Conservation (phyloP, 169 alveolate genomes). For the Miamiensis avidus region DNA sequence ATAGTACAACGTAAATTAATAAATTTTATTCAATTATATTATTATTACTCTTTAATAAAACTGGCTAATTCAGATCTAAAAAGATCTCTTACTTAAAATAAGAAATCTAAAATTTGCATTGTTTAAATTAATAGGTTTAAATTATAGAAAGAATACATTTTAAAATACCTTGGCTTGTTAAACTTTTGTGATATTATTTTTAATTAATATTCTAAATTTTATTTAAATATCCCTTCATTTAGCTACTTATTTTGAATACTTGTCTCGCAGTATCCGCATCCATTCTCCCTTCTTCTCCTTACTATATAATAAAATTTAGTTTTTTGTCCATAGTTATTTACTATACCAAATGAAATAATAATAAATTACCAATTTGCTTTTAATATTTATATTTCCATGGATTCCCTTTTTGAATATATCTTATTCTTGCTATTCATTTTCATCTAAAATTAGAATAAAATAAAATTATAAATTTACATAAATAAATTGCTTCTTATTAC, state of each 20-base stretch:
- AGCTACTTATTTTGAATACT: conserved; percentile 11
- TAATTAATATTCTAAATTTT: conserved; percentile 17
- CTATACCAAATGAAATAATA: not conserved
- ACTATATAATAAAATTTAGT: conserved; percentile 8
- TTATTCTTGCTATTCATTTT: not conserved
- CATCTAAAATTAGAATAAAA: not conserved
- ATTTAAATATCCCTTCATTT: conserved; percentile 4
- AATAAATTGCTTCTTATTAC: not conserved
- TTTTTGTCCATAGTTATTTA: not conserved
- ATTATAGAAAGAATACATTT: not conserved
- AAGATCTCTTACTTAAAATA: conserved; percentile 11
- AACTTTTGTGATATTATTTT: not conserved
- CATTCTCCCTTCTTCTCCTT: conserved; percentile 49
- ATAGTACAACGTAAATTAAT: too few species aligned
- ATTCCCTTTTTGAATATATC: not conserved
- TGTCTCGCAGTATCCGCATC: conserved; percentile 38
- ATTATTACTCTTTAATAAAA: not conserved
- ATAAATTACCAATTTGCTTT: conserved; percentile 24
- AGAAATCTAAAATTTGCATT: conserved; percentile 1
- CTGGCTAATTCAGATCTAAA: conserved; percentile 5
- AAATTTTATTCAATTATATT: too few species aligned
- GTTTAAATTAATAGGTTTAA: not conserved
- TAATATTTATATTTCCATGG: conserved; percentile 3
- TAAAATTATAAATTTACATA: not conserved
- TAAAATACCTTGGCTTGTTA: conserved; percentile 7